Evolutionary conservation across 1,284 basidiomycete genomes (phyloP), one percentile per base, ranked within the genome.

Genomic region (Trichosporon sp.): DNA sequence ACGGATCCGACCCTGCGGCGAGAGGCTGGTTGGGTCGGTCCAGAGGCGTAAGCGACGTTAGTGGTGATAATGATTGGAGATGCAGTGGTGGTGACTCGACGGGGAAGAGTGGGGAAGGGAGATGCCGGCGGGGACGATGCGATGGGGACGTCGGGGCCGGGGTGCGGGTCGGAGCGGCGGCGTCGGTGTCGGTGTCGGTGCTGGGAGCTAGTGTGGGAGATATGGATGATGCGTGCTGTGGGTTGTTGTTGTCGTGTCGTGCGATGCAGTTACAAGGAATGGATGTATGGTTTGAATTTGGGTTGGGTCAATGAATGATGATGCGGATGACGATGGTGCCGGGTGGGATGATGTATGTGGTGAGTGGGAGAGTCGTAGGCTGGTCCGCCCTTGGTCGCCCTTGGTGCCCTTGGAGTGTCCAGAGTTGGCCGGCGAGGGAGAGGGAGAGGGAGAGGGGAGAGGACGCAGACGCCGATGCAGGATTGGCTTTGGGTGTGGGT

Each of bases 41-140:
- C 84, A n/a, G 76, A 72, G 58, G 81, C 72, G 68, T 75, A 62
- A 7, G 58, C 62, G 62, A 47, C 72, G 60, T 75, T 42, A 67
- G 74, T 64, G 15, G 58, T 62, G 67, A 71, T 66, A 13, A 23
- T 64, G 62, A 25, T 25, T 64, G 62, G 47, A 15, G 31, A 44
- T 25, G 62, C 62, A 44, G 42, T n/a, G 42, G 13, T 32, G 62
- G 62, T 64, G 56, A n/a, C 15, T 31, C 27, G 27, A n/a, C 1
- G 27, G 4, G 51, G 25, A 13, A 13, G 51, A 56, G 27, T n/a
- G 31, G 13, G 53, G 53, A 9, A 15, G 53, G 5, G 27, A 4
- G 53, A 18, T 31, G 53, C 25, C 3, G 0, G 25, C 53, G 13
- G 27, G 53, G 27, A 7, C 12, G 51, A 58, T 58, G 56, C 56